A percentile compares a stretch with the other conserved stretches of the same genome.
Conservation (phyloP, 2,329 filamentous ascomycete species). For the Ophiostoma perfectum region DNA sequence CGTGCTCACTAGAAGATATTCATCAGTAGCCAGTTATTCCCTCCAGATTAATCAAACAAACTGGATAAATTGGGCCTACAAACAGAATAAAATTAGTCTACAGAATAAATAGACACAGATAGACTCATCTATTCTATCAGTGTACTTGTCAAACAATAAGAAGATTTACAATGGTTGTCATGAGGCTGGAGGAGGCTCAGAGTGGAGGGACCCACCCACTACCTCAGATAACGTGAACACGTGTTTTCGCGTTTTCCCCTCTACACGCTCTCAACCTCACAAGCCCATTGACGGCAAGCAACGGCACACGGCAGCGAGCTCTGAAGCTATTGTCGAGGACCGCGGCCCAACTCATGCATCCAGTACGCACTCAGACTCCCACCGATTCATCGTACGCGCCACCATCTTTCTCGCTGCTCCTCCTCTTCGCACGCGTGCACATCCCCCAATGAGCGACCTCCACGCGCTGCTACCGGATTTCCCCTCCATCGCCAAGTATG, state of each 20-base stretch:
- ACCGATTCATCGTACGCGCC: neutral
- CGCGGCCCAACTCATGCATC: neutral
- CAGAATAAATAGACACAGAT: too few relatives aligned
- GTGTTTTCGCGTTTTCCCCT: slow-evolving; percentile 20
- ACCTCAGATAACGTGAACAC: slow-evolving; percentile 21
- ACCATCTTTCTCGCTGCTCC: neutral
- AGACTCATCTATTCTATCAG: too few relatives aligned
- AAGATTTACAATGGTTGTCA: neutral
- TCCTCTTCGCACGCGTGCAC: neutral
- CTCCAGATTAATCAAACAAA: too few relatives aligned
- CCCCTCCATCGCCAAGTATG: slow-evolving; percentile 57
- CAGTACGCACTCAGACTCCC: neutral
- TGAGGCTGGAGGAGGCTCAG: neutral
- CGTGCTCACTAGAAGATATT: too few relatives aligned
- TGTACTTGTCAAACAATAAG: too few relatives aligned
- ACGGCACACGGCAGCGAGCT: neutral
- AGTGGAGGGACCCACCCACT: slow-evolving; percentile 11
- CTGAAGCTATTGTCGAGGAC: neutral
- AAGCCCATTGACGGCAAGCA: neutral
- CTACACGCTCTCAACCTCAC: slow-evolving; percentile 5
- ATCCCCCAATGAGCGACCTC: slow-evolving; percentile 70
- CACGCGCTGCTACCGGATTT: slow-evolving; percentile 76
- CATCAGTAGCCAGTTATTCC: too few relatives aligned
- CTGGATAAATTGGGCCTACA: too few relatives aligned
- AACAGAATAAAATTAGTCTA: neutral